Base-by-base conservation (phyloP, 2,329 filamentous ascomycete species). In the Penicillium sp. region DNA sequence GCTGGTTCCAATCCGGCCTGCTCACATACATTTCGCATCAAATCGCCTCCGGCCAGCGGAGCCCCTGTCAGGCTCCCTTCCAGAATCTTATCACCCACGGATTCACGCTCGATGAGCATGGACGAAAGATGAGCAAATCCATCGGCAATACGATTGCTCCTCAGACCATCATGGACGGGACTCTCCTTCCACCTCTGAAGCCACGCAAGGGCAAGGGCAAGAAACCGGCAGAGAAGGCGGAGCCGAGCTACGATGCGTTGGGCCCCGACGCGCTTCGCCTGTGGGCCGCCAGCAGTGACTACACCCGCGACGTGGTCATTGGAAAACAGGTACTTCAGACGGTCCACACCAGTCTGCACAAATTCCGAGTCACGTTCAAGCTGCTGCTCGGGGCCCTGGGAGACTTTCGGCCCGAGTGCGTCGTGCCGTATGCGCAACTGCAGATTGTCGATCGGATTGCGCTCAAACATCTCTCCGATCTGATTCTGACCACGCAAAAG, bases 51-150 rank as follows among this genome's bases (percentile, higher is more conserved):
- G 54, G 63, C 0, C 59, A 64, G 4, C 55, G 51, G 0, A 59
- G 66, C 4, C 60, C 48, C 4, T 55, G 72, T 29, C 68, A 67
- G 55, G 77, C 91, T 0, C 93, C 93, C 0, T 98, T 94, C 73
- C 86, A 84, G 62, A 87, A 82, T 3, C 76, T 98, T n/a, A 84
- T 96, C 51, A 98, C 93, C 0, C 93, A 98, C 64, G 93, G 93
- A 1, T 98, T 98, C 66, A 90, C 89, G 0, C 80, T 98, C 2
- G 93, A 98, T 60, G 79, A 85, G 43, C 74, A 86, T 33, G 90
- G 90, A n/a, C 89, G 88, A 65, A 98, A 98, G 69, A 98, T 98
- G 93, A 96, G 90, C 65, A 98, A 98, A 69, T 96, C 90, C 0
- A 73, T 96, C 1, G 93, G 93, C 12, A 98, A 98, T 62, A 84